A percentile compares a stretch with the other conserved stretches of the same genome.
These are phyloP conservation scores for Solidago caesia DNA, from an alignment of 129 eudicot species.

Conservation along the genomic window DNA sequence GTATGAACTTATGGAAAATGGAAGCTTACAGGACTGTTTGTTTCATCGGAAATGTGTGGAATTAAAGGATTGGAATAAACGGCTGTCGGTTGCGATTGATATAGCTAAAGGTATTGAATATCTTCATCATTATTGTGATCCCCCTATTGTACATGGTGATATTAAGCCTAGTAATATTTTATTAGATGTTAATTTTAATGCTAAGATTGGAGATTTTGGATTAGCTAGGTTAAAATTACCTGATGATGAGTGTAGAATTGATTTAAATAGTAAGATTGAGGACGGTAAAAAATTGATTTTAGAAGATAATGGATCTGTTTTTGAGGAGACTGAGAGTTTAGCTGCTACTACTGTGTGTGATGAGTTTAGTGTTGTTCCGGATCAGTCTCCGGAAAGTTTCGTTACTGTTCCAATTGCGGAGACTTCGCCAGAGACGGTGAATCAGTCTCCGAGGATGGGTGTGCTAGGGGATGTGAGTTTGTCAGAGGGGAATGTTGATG, in stretches of 20 bases:
- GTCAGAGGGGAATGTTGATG: conserved; percentile 36
- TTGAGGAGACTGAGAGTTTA: conserved; percentile 77
- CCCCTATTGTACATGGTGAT: conserved; percentile 85
- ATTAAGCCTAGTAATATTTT: conserved; percentile 90
- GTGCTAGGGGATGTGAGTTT: conserved; percentile 28
- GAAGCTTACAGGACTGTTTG: conserved; percentile 88
- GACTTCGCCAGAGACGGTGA: conserved; percentile 49
- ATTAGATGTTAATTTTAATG: conserved; percentile 55
- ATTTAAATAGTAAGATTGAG: conserved; percentile 36
- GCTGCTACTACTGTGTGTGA: conserved; percentile 55
- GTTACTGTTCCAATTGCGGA: conserved; percentile 39
- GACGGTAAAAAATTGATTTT: conserved; percentile 24
- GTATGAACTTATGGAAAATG: conserved; percentile 83
- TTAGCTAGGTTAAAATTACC: conserved; percentile 61
- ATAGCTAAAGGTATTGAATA: conserved; percentile 83
- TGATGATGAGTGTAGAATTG: conserved; percentile 46
- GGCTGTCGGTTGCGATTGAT: conserved; percentile 52
- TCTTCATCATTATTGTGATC: conserved; percentile 84
- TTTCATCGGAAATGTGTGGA: conserved; percentile 61
- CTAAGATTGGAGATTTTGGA: conserved; percentile 90
- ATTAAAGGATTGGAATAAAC: conserved; percentile 56
- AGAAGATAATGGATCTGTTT: conserved; percentile 72
- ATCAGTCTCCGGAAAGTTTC: conserved; percentile 62
- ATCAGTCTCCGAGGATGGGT: conserved; percentile 42
- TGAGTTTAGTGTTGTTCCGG: conserved; percentile 42